These are phyloP conservation scores for Boletus rufocinnamomeus DNA, from an alignment of 768 basidiomycete genomes.

Conservation along the genomic window DNA sequence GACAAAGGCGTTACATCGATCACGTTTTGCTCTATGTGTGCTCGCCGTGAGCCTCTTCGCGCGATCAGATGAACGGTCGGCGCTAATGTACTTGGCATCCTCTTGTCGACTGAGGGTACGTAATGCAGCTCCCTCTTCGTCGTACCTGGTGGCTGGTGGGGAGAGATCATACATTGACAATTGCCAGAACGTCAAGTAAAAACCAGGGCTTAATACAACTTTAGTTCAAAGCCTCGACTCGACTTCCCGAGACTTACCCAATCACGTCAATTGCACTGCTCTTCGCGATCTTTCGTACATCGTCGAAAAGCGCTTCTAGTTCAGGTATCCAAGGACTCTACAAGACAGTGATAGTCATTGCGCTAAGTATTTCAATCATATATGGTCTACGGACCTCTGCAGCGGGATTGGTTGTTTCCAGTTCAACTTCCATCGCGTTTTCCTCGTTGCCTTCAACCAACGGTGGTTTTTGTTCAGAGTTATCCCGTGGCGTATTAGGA, in stretches of 20 bases:
- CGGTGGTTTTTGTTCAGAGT: constrained; percentile 24
- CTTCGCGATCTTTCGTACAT: constrained; percentile 72
- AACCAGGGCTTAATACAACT: constrained; percentile 65
- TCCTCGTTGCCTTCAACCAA: constrained; percentile 45
- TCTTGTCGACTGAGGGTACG: constrained; percentile 66
- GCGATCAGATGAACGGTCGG: constrained; percentile 74
- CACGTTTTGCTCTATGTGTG: constrained; percentile 61
- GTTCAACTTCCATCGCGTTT: constrained; percentile 55
- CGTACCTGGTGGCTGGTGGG: constrained; percentile 76
- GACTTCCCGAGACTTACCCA: constrained; percentile 52
- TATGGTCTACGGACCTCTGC: constrained; percentile 23
- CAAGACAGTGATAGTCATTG: constrained; percentile 8
- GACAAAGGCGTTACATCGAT: constrained; percentile 64
- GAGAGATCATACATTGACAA: constrained; percentile 86
- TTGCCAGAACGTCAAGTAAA: constrained; percentile 98
- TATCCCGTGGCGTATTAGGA: constrained; percentile 32
- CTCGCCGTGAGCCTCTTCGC: constrained; percentile 56
- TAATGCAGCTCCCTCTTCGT: constrained; percentile 68
- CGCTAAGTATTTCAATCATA: constrained; percentile 1
- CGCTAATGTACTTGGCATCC: constrained; percentile 58
- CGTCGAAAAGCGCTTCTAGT: constrained; percentile 70
- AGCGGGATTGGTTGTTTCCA: constrained; percentile 29
- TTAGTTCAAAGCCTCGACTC: constrained; percentile 6
- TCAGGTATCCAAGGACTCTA: constrained; percentile 82
- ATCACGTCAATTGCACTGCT: constrained; percentile 62